Evolutionary conservation across 2,329 filamentous ascomycete genomes (phyloP).

Genomic region (Hypoxylon sp.): DNA sequence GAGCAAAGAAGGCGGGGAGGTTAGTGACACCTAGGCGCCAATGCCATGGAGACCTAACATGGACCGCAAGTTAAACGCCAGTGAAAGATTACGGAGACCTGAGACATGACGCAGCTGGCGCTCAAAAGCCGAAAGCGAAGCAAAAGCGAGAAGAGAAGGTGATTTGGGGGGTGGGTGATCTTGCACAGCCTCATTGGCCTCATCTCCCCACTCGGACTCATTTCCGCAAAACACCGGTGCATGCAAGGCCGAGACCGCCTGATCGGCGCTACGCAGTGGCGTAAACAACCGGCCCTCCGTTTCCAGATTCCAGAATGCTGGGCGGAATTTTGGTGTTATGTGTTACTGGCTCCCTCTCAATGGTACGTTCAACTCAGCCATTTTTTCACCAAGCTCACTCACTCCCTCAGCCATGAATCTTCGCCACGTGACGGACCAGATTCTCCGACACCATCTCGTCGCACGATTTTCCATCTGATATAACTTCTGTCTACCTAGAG

Average conservation of each 20-base stretch:
- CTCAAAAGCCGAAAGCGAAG: constrained; percentile 14
- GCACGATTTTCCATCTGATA: background rate
- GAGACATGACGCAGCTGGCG: constrained; percentile 15
- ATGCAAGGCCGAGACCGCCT: constrained; percentile 27
- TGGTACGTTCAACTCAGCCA: constrained; percentile 10
- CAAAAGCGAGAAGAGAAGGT: background rate
- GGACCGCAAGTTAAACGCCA: constrained; percentile 16
- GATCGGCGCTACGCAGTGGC: constrained; percentile 26
- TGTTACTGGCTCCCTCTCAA: constrained; percentile 26
- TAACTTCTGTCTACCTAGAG: background rate
- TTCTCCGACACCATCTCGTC: constrained; percentile 21
- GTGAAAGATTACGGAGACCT: constrained; percentile 6
- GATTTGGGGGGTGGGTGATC: constrained; percentile 24
- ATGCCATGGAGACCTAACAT: constrained; percentile 23
- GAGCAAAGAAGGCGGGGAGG: background rate
- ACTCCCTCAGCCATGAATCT: constrained; percentile 7
- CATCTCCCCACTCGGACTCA: constrained; percentile 33
- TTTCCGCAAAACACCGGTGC: constrained; percentile 18
- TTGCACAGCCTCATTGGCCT: constrained; percentile 53
- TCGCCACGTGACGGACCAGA: constrained; percentile 12
- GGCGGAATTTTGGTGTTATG: constrained; percentile 20
- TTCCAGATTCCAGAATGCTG: constrained; percentile 36
- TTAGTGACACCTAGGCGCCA: constrained; percentile 13
- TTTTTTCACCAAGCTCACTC: background rate
- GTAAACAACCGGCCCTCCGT: constrained; percentile 23